Evolutionary conservation across 257 asterid species (phyloP).

Genomic region (Solanum ossicruentum): DNA sequence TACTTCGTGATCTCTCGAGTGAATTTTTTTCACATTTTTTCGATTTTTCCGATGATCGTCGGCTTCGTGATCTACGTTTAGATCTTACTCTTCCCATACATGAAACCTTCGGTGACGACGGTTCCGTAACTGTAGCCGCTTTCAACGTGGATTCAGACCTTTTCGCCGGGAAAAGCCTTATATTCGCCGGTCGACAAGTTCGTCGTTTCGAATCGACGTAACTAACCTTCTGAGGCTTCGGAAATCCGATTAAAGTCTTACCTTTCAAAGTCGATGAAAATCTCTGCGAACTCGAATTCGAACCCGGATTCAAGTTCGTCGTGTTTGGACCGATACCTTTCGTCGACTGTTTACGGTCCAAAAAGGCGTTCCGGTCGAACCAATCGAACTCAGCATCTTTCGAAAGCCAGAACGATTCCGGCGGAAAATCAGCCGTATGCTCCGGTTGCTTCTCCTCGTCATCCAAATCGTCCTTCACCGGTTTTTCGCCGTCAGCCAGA

Average conservation of each 20-base stretch:
- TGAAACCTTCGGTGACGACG: conserved; percentile 88
- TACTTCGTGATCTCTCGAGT: conserved; percentile 15
- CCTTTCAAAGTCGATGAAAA: conserved; percentile 24
- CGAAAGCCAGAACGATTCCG: conserved; percentile 84
- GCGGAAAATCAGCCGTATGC: conserved; percentile 44
- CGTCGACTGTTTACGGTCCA: conserved; percentile 65
- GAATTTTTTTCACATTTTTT: conserved; percentile 26
- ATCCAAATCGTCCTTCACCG: not conserved
- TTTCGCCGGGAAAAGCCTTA: conserved; percentile 64
- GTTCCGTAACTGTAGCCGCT: conserved; percentile 36
- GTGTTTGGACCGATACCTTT: conserved; percentile 32
- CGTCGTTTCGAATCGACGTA: conserved; percentile 34
- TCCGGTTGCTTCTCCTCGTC: conserved; percentile 3
- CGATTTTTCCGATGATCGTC: conserved; percentile 26
- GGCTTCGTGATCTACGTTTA: conserved; percentile 42
- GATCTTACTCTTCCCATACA: conserved; percentile 91
- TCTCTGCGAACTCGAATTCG: conserved; percentile 45
- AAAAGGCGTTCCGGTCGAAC: conserved; percentile 69
- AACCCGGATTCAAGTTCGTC: conserved; percentile 17
- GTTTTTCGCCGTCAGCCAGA: not conserved
- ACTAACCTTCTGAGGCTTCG: conserved; percentile 50
- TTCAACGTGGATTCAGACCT: conserved; percentile 31
- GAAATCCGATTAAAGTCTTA: conserved; percentile 59
- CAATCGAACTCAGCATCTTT: conserved; percentile 83
- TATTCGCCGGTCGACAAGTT: conserved; percentile 25